phyloP scores from a whole-genome alignment of 2,329 filamentous ascomycete species.

The Coniochaeta pulveracea region DNA sequence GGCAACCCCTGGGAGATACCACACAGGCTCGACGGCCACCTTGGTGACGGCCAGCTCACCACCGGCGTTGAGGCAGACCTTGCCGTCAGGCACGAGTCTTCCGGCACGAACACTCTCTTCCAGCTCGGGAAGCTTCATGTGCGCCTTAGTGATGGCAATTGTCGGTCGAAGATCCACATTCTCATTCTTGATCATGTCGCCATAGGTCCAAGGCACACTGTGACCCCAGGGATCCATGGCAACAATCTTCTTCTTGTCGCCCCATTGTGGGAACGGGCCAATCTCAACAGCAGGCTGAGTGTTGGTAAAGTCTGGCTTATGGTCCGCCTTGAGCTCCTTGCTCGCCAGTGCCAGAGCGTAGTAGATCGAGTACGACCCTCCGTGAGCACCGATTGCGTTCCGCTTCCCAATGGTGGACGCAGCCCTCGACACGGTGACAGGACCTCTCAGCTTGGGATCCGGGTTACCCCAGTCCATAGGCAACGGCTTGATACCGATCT shows the following conservation, averaged over 20 bases:
- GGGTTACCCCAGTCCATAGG: slow-evolving; percentile 77
- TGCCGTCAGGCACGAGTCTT: slow-evolving; percentile 69
- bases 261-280: slow-evolving; percentile 84
- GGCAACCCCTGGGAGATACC: slow-evolving; percentile 79
- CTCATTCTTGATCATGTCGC: slow-evolving; percentile 65
- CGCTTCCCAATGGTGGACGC: slow-evolving; percentile 66
- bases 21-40: slow-evolving; percentile 89
- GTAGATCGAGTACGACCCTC: slow-evolving; percentile 93
- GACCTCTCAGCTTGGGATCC: slow-evolving; percentile 66
- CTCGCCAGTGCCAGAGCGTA: slow-evolving; percentile 87
- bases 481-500: slow-evolving; percentile 88
- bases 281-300: slow-evolving; percentile 87
- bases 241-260: slow-evolving; percentile 84
- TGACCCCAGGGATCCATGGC: slow-evolving; percentile 95
- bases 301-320: slow-evolving; percentile 59
- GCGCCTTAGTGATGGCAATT: slow-evolving; percentile 82
- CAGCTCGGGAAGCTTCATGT: slow-evolving; percentile 94
- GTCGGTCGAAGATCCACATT: slow-evolving; percentile 79
- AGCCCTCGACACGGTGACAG: slow-evolving; percentile 74
- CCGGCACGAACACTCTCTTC: slow-evolving; percentile 77
- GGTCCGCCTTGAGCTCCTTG: slow-evolving; percentile 74
- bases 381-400: slow-evolving; percentile 53
- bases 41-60: slow-evolving; percentile 93
- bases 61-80: slow-evolving; percentile 74
- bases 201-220: slow-evolving; percentile 72